Base-by-base conservation (phyloP, 2,329 filamentous ascomycete species). In the Pseudofabraea citricarpa region DNA sequence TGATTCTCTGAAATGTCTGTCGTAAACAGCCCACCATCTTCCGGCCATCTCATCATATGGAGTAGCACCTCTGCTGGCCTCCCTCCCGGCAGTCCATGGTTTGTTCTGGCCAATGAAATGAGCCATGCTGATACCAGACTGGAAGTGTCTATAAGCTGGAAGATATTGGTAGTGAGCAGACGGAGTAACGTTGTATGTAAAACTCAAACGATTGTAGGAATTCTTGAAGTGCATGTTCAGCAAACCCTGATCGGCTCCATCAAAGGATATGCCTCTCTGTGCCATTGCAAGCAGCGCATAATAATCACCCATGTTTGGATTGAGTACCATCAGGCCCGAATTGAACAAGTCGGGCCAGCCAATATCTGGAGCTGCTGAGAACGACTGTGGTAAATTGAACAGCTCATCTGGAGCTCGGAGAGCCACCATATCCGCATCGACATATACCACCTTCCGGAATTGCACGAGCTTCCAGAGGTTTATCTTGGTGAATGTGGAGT, bases 281-380 rank as follows among this genome's bases (percentile, higher is more conserved):
- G 93, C 90, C 74, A 96, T 81, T 50, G 87, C 87, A 51, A 82
- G 73, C 60, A 98, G 74, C 32, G 88, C 86, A 67, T 89, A 84
- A 66, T 90, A 97, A 54, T 95, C 90, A 45, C 84, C 85, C 76
- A 90, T 73, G 65, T 91, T 85, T 24, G 93, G 93, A 13, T 76
- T 84, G 47, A 98, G 67, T 26, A 90, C 89, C 89, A 98, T 94
- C 56, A 98, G 81, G 58, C 93, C 93, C n/a, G 87, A 90, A 68
- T 98, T 98, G 80, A 97, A 97, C 48, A 90, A 79, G 68, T 98
- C 93, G 24, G 93, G 93, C 93, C 93, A 98, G 55, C 93, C 93
- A 57, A 97, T 90, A 65, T 98, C 93, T 23, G 93, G 90, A 9
- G 87, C 90, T 2, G 93, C 81, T 31, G 79, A 76, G 60, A 84